Percentiles rank a stretch among this genome's conserved stretches.
phyloP scores from a whole-genome alignment of 2,329 filamentous ascomycete species.

The Aspergillus ustus region DNA sequence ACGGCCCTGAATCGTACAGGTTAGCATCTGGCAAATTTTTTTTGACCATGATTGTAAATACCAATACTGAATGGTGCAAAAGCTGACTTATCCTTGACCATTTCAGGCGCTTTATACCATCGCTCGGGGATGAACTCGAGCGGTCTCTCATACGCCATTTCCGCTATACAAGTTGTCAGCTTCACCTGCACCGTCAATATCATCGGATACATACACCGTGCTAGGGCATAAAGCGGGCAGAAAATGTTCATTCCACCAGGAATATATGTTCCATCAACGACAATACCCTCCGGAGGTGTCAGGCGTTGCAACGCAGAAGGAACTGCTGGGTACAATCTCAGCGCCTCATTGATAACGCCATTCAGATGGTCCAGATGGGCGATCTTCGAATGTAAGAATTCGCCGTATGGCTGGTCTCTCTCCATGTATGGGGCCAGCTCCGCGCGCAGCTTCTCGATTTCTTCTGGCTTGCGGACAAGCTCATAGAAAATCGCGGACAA shows the following conservation, averaged over 20 bases:
- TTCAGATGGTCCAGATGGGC: slow-evolving; percentile 21
- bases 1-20: slow-evolving; percentile 27
- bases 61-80: slow-evolving; percentile 43
- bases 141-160: slow-evolving; percentile 33
- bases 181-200: neutral
- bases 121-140: slow-evolving; percentile 33
- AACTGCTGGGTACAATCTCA: slow-evolving; percentile 21
- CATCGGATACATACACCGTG: slow-evolving; percentile 27
- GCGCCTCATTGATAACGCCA: slow-evolving; percentile 22
- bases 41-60: slow-evolving; percentile 6
- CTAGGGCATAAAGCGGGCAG: slow-evolving; percentile 29
- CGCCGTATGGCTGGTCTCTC: neutral
- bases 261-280: slow-evolving; percentile 22
- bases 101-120: slow-evolving; percentile 40
- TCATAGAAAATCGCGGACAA: slow-evolving; percentile 49
- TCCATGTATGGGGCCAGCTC: slow-evolving; percentile 33
- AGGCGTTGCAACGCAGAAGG: slow-evolving; percentile 16
- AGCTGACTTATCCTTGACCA: slow-evolving; percentile 38
- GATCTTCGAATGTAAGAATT: slow-evolving; percentile 10
- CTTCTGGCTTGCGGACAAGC: slow-evolving; percentile 34
- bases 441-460: slow-evolving; percentile 36
- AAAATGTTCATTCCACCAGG: slow-evolving; percentile 27
- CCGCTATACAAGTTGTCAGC: slow-evolving; percentile 22
- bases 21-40: neutral
- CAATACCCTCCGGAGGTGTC: slow-evolving; percentile 25